phyloP scores from a whole-genome alignment of 2,329 filamentous ascomycete species.

The Xylaria hypoxylon region DNA sequence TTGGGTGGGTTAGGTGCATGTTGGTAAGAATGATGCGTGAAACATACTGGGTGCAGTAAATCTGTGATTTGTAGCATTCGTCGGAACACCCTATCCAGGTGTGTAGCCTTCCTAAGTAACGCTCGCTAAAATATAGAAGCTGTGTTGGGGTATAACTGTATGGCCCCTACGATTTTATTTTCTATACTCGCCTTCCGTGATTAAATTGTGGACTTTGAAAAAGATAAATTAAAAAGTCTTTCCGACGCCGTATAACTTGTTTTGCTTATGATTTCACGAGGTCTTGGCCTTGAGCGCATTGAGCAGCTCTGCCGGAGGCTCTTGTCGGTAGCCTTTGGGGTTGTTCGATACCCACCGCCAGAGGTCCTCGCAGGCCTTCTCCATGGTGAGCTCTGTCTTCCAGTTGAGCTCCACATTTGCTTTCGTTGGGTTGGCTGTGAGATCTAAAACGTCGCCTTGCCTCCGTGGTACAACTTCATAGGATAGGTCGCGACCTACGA shows the following conservation, averaged over 20 bases:
- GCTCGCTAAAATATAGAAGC: constrained; percentile 16
- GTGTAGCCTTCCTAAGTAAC: constrained; percentile 12
- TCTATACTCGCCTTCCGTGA: constrained; percentile 25
- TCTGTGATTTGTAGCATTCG: not conserved
- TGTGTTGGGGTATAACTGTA: not conserved
- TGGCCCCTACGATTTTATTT: constrained; percentile 5
- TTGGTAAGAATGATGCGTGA: not conserved
- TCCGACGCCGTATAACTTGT: not conserved
- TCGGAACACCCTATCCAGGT: not conserved
- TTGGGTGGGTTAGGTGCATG: not conserved
- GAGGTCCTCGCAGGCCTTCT: constrained; percentile 92
- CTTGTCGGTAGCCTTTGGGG: constrained; percentile 91
- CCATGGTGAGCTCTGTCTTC: constrained; percentile 90
- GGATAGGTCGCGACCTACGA: constrained; percentile 85
- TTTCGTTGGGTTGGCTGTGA: constrained; percentile 89
- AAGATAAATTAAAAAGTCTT: not conserved
- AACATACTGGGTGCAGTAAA: not conserved
- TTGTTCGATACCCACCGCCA: constrained; percentile 99
- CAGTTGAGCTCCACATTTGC: constrained; percentile 91
- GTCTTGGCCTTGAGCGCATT: constrained; percentile 65
- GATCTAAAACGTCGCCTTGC: constrained; percentile 90
- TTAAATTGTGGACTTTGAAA: constrained; percentile 19
- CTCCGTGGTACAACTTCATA: constrained; percentile 88
- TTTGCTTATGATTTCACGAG: constrained; percentile 39
- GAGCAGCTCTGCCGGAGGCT: constrained; percentile 85